Evolutionary conservation across 1,284 basidiomycete genomes (phyloP), one percentile per base, ranked within the genome.

Genomic region (Cutaneotrichosporon sp.): DNA sequence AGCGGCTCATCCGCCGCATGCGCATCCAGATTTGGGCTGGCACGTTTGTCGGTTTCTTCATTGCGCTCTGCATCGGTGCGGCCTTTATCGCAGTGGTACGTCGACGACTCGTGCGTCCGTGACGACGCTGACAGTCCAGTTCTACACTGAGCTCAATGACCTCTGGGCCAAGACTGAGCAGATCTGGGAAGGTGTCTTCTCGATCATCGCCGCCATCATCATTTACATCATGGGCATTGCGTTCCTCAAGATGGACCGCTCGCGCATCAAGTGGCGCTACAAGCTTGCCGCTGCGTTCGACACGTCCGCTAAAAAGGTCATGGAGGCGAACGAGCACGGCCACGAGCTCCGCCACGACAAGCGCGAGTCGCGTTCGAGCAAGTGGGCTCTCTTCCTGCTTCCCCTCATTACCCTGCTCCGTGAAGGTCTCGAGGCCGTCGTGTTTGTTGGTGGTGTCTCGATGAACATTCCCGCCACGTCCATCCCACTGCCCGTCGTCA

Each of bases 381-480:
- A 84, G 77, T 96, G 88, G 84, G 82, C 85, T 0, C 80, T 97
- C 37, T 90, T 97, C 78, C 67, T 92, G 49, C 79, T 97, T 8
- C 92, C 92, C 0, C 76, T 92, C 61, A 83, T 96, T 68, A 94
- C 91, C 4, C 88, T 97, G 36, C 47, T 64, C 18, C 85, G 92
- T 62, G 92, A 97, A 78, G 92, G 91, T 67, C 80, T 96, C 61
- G 92, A 97, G 74, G 90, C 88, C 1, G 86, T 96, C 54, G 80
- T 97, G 58, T 96, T 96, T 68, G 90, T 96, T 48, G 88, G 91
- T 17, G 91, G 92, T 54, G 91, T 94, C 39, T 84, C 90, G 2
- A 83, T 96, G 41, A 85, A 85, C 36, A 81, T 88, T 66, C 78
- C 83, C 2, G 91, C 87, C 2, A 82, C 80, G 1, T 82, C 90